These are phyloP conservation scores for Prunella vulgaris DNA, from an alignment of 257 asterid genomes.

Conservation along the genomic window DNA sequence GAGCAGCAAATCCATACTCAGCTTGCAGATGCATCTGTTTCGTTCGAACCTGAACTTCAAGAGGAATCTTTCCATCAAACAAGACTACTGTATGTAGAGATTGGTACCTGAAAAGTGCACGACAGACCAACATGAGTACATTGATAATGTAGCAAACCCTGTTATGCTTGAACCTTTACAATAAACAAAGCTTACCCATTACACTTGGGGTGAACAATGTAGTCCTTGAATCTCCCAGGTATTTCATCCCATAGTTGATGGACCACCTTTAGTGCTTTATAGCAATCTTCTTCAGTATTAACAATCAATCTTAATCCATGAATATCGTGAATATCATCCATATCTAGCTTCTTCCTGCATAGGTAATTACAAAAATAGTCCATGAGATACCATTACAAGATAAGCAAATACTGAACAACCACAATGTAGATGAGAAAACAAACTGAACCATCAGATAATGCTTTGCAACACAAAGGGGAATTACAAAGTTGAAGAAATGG, in stretches of 20 bases:
- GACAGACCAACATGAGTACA: not conserved
- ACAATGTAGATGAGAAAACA: not conserved
- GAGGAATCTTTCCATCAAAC: slow-evolving; percentile 57
- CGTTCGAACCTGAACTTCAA: slow-evolving; percentile 89
- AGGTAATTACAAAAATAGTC: not conserved
- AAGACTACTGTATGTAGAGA: slow-evolving; percentile 76
- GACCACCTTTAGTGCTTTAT: slow-evolving; percentile 63
- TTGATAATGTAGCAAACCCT: not conserved
- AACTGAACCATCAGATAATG: not conserved
- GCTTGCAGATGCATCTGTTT: slow-evolving; percentile 92
- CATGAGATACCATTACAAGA: slow-evolving; percentile 10
- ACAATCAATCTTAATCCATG: slow-evolving; percentile 85
- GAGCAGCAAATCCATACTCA: slow-evolving; percentile 87
- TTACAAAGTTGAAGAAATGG: not conserved
- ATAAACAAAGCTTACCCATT: slow-evolving; percentile 59
- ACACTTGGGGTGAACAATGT: slow-evolving; percentile 63
- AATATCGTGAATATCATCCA: slow-evolving; percentile 84
- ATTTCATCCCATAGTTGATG: slow-evolving; percentile 72
- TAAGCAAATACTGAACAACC: not conserved
- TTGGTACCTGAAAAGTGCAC: slow-evolving; percentile 51
- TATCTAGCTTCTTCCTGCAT: slow-evolving; percentile 70
- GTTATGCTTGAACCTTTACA: not conserved
- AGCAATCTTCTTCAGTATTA: slow-evolving; percentile 79
- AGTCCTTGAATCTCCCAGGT: slow-evolving; percentile 84
- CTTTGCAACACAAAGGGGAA: not conserved